Percentiles rank a stretch among this genome's conserved stretches.
phyloP scores from a whole-genome alignment of 805 yeast genomes.

The Hyphopichia homilentoma region DNA sequence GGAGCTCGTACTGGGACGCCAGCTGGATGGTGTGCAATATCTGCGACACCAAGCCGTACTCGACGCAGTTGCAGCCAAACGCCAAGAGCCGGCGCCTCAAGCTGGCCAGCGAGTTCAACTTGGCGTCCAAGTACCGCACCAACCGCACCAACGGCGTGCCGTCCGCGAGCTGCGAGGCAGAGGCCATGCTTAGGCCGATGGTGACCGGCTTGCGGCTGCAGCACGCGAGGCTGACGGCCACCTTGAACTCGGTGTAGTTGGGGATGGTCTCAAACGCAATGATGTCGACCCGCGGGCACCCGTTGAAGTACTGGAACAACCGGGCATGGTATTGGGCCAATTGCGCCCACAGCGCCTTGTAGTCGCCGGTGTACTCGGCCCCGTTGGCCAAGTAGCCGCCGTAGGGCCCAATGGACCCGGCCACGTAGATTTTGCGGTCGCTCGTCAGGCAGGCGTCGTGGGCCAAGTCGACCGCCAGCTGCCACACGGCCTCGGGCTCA shows the following conservation, averaged over 20 bases:
- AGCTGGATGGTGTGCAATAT: constrained; percentile 34
- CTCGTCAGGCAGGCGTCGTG: constrained; percentile 8
- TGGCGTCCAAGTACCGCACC: constrained; percentile 12
- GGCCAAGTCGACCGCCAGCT: constrained; percentile 20
- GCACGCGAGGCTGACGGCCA: constrained; percentile 34
- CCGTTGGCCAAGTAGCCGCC: constrained; percentile 69
- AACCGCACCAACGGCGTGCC: constrained; percentile 26
- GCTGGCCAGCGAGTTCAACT: constrained; percentile 5
- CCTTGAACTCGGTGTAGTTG: constrained; percentile 50
- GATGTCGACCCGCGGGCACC: constrained; percentile 44
- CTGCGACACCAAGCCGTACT: constrained; percentile 35
- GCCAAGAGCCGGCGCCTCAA: constrained; percentile 34
- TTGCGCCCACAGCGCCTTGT: constrained; percentile 37
- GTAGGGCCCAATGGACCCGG: constrained; percentile 74
- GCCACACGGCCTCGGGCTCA: constrained; percentile 14
- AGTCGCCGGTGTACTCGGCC: constrained; percentile 71
- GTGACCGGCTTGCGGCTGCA: constrained; percentile 42
- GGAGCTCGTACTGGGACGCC: constrained; percentile 17
- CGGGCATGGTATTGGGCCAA: constrained; percentile 50
- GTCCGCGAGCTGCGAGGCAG: constrained; percentile 21
- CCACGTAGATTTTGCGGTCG: constrained; percentile 25
- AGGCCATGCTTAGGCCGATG: constrained; percentile 33
- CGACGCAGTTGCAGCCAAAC: constrained; percentile 70
- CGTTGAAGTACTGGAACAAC: constrained; percentile 36
- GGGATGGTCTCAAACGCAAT: constrained; percentile 76